A percentile compares a stretch with the other conserved stretches of the same genome.
Conservation (phyloP, 257 asterid species). For the Linderniella brevidens region DNA sequence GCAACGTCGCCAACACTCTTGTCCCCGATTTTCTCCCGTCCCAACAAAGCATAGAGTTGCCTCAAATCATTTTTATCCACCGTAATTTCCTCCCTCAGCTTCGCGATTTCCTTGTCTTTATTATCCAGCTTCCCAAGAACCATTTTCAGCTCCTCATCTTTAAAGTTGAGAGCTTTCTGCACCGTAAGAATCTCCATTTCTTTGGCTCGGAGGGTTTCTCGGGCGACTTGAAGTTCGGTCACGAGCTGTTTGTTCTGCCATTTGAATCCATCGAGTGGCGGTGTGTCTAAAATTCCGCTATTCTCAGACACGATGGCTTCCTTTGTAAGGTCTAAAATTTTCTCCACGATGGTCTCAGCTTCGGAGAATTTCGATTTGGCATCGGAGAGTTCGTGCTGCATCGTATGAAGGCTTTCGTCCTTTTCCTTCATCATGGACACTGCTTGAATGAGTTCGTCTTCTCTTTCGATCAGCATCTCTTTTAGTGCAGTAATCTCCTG, state of each 20-base stretch:
- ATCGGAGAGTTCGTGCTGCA: slow-evolving; percentile 32
- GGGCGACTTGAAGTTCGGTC: slow-evolving; percentile 41
- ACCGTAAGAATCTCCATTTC: slow-evolving; percentile 54
- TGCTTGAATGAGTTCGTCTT: slow-evolving; percentile 41
- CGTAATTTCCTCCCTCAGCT: slow-evolving; percentile 28
- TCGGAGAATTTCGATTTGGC: slow-evolving; percentile 36
- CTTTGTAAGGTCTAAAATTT: slow-evolving; percentile 49
- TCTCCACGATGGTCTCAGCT: slow-evolving; percentile 53
- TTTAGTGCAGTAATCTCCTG: slow-evolving; percentile 39
- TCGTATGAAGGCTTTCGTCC: slow-evolving; percentile 34
- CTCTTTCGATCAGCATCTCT: slow-evolving; percentile 25
- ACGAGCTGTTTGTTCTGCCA: slow-evolving; percentile 42
- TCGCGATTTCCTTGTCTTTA: slow-evolving; percentile 42
- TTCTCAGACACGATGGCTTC: slow-evolving; percentile 20
- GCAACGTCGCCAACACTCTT: slow-evolving; percentile 45
- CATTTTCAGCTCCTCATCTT: slow-evolving; percentile 48
- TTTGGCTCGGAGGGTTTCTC: slow-evolving; percentile 42
- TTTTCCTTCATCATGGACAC: slow-evolving; percentile 40
- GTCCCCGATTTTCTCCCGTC: slow-evolving; percentile 38
- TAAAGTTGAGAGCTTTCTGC: slow-evolving; percentile 37
- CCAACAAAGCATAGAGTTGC: slow-evolving; percentile 38
- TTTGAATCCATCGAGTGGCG: slow-evolving; percentile 13
- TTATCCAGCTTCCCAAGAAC: slow-evolving; percentile 27
- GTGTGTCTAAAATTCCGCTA: no score
- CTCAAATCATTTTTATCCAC: slow-evolving; percentile 26